Conservation (phyloP, 805 yeast genomes). For the Ogataea methanolica region DNA sequence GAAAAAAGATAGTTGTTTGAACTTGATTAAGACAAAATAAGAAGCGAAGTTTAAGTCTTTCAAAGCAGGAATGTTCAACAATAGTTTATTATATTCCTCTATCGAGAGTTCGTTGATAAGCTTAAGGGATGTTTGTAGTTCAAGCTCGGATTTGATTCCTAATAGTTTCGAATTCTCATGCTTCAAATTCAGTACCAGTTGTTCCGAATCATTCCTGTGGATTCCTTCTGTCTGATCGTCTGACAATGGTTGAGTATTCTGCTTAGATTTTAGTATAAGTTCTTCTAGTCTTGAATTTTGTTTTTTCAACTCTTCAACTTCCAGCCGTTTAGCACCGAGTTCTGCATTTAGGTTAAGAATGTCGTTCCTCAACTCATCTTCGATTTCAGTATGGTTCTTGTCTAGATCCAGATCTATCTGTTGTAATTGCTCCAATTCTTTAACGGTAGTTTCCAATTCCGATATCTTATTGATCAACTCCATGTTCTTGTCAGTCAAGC, state of each 20-base stretch:
- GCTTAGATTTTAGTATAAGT: neutral
- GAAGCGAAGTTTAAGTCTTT: neutral
- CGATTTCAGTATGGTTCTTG: slow-evolving; percentile 37
- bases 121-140: slow-evolving; percentile 5
- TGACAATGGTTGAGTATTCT: neutral
- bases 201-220: neutral
- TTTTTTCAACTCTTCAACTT: slow-evolving; percentile 19
- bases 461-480: slow-evolving; percentile 32
- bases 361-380: slow-evolving; percentile 38
- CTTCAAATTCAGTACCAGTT: slow-evolving; percentile 7
- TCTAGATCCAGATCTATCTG: slow-evolving; percentile 48
- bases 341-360: slow-evolving; percentile 26
- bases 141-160: slow-evolving; percentile 5
- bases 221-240: neutral
- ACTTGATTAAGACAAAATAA: slow-evolving; percentile 8
- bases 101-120: slow-evolving; percentile 9
- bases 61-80: slow-evolving; percentile 1
- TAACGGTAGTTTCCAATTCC: slow-evolving; percentile 32
- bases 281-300: slow-evolving; percentile 34
- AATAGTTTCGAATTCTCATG: slow-evolving; percentile 16
- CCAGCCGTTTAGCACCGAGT: slow-evolving; percentile 10
- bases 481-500: slow-evolving; percentile 32
- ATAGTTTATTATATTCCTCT: slow-evolving; percentile 3
- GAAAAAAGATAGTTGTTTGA: slow-evolving; percentile 3
- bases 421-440: slow-evolving; percentile 46